Evolutionary conservation across 2,329 filamentous ascomycete species (phyloP).

Genomic region (Aspergillus sp.): DNA sequence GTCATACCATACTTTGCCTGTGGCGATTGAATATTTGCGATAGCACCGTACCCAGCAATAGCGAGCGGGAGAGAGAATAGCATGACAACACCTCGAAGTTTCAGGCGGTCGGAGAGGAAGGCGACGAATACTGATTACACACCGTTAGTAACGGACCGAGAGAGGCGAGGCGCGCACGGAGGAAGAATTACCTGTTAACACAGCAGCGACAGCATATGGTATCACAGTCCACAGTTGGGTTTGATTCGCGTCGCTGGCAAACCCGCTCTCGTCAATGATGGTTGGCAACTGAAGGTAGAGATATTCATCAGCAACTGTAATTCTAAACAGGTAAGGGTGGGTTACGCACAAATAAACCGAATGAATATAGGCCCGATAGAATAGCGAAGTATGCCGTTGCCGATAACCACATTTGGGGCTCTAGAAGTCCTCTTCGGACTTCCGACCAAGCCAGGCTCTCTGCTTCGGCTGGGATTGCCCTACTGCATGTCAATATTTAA

Average conservation of each 20-base stretch:
- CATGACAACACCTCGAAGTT: conserved; percentile 62
- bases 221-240: conserved; percentile 65
- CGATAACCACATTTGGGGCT: conserved; percentile 63
- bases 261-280: conserved; percentile 59
- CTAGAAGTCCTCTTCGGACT: conserved; percentile 61
- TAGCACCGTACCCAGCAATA: conserved; percentile 65
- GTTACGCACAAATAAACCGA: conserved; percentile 60
- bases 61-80: conserved; percentile 63
- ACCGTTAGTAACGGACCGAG: not conserved
- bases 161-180: conserved; percentile 7
- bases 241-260: conserved; percentile 56
- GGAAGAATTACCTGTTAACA: conserved; percentile 48
- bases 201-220: conserved; percentile 61
- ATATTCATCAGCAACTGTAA: not conserved
- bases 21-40: conserved; percentile 55
- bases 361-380: conserved; percentile 59
- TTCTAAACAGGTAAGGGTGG: not conserved
- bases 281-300: conserved; percentile 54
- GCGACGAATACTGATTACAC: conserved; percentile 38
- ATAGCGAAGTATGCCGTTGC: conserved; percentile 63
- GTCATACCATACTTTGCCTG: conserved; percentile 65
- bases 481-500: conserved; percentile 4
- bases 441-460: conserved; percentile 63
- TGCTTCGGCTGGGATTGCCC: conserved; percentile 22
- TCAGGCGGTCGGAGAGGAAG: conserved; percentile 60